These are phyloP conservation scores for Pneumocystis canis DNA, from an alignment of 1,139 yeast species.

Conservation along the genomic window DNA sequence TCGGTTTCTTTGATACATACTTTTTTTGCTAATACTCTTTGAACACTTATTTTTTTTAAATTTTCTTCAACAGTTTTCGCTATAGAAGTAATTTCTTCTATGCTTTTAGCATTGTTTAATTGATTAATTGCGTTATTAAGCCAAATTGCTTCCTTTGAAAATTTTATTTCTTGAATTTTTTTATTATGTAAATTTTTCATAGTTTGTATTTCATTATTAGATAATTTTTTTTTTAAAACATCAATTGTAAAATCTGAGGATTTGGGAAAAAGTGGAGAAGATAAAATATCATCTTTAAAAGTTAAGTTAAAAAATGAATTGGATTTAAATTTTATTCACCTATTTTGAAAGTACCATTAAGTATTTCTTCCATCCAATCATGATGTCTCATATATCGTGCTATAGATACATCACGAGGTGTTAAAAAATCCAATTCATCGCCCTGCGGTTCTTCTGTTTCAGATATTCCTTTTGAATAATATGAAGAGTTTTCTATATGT, in stretches of 20 bases:
- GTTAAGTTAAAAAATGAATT: not conserved
- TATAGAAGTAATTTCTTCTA: slow-evolving; percentile 1
- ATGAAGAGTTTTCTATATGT: not conserved
- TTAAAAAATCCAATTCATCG: slow-evolving; percentile 30
- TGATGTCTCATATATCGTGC: slow-evolving; percentile 31
- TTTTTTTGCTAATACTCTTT: not conserved
- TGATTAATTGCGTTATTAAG: not conserved
- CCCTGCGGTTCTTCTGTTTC: slow-evolving; percentile 16
- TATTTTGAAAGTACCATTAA: slow-evolving; percentile 15
- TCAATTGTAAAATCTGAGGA: slow-evolving; percentile 11
- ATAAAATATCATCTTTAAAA: not conserved
- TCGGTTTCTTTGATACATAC: not conserved
- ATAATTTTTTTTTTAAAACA: slow-evolving; percentile 16
- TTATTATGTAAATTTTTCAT: slow-evolving; percentile 1
- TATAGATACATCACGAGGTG: slow-evolving; percentile 30
- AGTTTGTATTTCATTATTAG: not conserved
- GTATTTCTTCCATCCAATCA: slow-evolving; percentile 31
- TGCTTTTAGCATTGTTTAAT: not conserved
- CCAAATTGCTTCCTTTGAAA: not conserved
- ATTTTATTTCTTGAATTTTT: not conserved
- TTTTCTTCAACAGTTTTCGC: not conserved
- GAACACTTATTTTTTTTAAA: not conserved
- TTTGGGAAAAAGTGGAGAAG: slow-evolving; percentile 22
- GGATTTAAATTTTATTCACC: not conserved
- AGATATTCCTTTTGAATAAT: not conserved